A percentile compares a stretch with the other conserved stretches of the same genome.
Evolutionary conservation across 805 yeast species (phyloP).

Genomic region (Sugiyamaella boreocaroliniensis): DNA sequence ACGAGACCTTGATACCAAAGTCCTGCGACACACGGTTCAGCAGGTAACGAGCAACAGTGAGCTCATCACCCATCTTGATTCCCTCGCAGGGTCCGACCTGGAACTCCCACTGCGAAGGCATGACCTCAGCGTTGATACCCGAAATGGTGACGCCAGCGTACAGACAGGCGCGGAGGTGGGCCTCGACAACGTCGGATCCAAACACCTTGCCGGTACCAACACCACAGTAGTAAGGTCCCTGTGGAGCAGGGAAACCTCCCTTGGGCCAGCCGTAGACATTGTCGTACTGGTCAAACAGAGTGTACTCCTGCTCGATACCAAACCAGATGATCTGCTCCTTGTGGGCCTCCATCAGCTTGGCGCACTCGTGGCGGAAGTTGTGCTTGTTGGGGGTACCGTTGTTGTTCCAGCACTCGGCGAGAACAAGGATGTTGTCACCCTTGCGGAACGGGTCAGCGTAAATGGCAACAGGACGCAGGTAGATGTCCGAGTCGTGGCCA

Average conservation of each 20-base stretch:
- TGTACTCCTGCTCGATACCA: constrained; percentile 98
- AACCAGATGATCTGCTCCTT: constrained; percentile 83
- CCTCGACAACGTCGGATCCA: constrained; percentile 97
- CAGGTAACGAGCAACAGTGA: constrained; percentile 93
- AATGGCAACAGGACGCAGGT: constrained; percentile 89
- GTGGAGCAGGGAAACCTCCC: constrained; percentile 99
- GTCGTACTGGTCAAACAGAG: constrained; percentile 86
- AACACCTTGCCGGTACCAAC: constrained; percentile 98
- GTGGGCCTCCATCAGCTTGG: constrained; percentile 91
- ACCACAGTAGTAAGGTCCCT: constrained; percentile 99
- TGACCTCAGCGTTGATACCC: constrained; percentile 98
- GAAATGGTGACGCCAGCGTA: constrained; percentile 85
- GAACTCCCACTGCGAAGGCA: constrained; percentile 99
- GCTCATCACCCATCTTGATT: constrained; percentile 93
- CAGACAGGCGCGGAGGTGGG: constrained; percentile 97
- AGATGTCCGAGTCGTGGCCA: constrained; percentile 93
- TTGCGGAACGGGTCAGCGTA: constrained; percentile 97
- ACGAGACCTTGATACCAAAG: constrained; percentile 95
- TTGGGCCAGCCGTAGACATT: constrained; percentile 97
- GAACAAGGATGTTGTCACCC: constrained; percentile 92
- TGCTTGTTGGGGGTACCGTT: constrained; percentile 98
- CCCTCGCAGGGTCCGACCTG: constrained; percentile 99
- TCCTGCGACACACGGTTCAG: constrained; percentile 95
- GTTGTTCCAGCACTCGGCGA: constrained; percentile 95
- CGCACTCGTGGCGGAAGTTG: constrained; percentile 97